Percentiles rank a stretch among this genome's conserved stretches.
Conservation (phyloP, 345 rosid species). For the Eucalyptus coolabah region DNA sequence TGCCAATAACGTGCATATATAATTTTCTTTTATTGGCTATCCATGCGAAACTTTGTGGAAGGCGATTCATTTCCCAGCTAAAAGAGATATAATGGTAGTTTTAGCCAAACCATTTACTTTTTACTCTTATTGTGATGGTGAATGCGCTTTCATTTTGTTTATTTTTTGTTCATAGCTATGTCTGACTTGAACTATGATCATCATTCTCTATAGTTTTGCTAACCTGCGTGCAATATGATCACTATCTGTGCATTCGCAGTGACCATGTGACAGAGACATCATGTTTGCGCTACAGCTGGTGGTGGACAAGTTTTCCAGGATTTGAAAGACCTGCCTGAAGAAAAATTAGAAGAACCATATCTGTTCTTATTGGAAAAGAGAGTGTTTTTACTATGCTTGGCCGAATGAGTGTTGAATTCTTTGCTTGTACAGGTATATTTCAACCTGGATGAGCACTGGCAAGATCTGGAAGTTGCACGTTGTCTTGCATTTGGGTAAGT, state of each 20-base stretch:
- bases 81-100: neutral
- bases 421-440: slow-evolving; percentile 73
- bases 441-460: slow-evolving; percentile 97
- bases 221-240: neutral
- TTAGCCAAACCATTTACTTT: neutral
- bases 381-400: slow-evolving; percentile 43
- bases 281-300: neutral
- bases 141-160: neutral
- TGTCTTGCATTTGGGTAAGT: slow-evolving; percentile 67
- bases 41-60: neutral
- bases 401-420: slow-evolving; percentile 45
- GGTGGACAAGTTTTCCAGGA: neutral
- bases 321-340: neutral
- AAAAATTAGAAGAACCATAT: neutral
- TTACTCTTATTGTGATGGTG: neutral
- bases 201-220: neutral
- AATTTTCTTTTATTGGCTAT: neutral
- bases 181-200: neutral
- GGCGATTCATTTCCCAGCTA: neutral
- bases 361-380: slow-evolving; percentile 5
- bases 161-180: neutral
- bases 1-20: neutral
- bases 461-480: slow-evolving; percentile 82
- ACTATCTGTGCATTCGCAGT: neutral
- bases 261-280: neutral